Conservation (phyloP, 73 alveolate genomes). For the Paramecium pentaurelia region DNA sequence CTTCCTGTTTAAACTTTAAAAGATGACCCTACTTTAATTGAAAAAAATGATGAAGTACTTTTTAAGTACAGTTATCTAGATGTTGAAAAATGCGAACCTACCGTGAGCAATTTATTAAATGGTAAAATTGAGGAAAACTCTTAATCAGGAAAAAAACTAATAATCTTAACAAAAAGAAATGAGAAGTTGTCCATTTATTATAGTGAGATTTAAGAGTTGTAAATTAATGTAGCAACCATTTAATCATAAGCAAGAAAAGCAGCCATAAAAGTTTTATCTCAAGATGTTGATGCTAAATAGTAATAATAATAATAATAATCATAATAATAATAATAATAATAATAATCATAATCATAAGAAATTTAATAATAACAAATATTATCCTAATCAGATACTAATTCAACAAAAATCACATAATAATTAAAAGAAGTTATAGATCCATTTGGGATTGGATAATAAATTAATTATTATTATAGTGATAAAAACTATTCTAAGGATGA, state of each 20-base stretch:
- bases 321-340: neutral
- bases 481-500: conserved; percentile 2
- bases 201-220: neutral
- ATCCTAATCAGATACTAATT: neutral
- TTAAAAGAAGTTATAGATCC: conserved; percentile 14
- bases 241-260: neutral
- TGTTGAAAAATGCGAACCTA: neutral
- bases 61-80: neutral
- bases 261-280: neutral
- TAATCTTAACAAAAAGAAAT: neutral
- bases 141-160: neutral
- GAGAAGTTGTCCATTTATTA: neutral
- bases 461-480: conserved; percentile 6
- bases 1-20: neutral
- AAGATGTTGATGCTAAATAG: neutral
- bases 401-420: neutral
- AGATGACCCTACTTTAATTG: neutral
- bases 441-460: neutral
- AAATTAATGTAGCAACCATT: neutral
- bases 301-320: too few relatives aligned
- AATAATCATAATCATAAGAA: neutral
- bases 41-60: neutral
- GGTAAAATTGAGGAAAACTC: neutral
- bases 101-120: neutral
- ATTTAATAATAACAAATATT: too few relatives aligned